A percentile compares a stretch with the other conserved stretches of the same genome.
These are phyloP conservation scores for Hyphopichia khmerensis DNA, from an alignment of 1,139 yeast species.

Conservation along the genomic window DNA sequence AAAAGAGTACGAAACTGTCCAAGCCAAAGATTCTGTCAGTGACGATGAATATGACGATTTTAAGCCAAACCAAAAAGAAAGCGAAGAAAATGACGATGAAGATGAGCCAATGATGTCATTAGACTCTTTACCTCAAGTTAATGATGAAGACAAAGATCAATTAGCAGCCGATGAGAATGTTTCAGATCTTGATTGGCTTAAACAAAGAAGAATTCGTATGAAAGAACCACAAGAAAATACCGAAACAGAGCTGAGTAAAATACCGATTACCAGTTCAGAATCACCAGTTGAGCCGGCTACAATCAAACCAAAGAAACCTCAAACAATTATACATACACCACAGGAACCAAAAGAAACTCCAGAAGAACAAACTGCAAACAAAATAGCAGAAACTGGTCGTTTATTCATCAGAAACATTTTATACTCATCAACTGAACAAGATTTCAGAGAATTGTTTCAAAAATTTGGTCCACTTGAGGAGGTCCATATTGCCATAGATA, in stretches of 20 bases:
- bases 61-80: conserved; percentile 31
- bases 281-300: conserved; percentile 3
- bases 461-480: conserved; percentile 63
- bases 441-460: conserved; percentile 59
- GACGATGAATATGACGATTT: conserved; percentile 70
- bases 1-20: conserved; percentile 20
- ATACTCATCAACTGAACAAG: conserved; percentile 79
- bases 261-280: conserved; percentile 8
- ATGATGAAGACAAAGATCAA: conserved; percentile 19
- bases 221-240: conserved; percentile 37
- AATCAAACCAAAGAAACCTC: not conserved
- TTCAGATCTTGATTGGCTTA: conserved; percentile 88
- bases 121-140: conserved; percentile 8
- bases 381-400: conserved; percentile 72
- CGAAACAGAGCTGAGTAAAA: conserved; percentile 15
- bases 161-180: conserved; percentile 53
- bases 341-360: conserved; percentile 17
- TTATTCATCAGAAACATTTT: conserved; percentile 84
- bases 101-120: conserved; percentile 19
- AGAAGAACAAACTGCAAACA: conserved; percentile 45
- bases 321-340: not conserved
- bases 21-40: conserved; percentile 47
- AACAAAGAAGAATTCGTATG: conserved; percentile 72
- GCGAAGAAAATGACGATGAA: conserved; percentile 15
- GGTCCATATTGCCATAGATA: conserved; percentile 89